These are phyloP conservation scores for Pleurotus tuber-regium DNA, from an alignment of 768 basidiomycete species.

Conservation along the genomic window DNA sequence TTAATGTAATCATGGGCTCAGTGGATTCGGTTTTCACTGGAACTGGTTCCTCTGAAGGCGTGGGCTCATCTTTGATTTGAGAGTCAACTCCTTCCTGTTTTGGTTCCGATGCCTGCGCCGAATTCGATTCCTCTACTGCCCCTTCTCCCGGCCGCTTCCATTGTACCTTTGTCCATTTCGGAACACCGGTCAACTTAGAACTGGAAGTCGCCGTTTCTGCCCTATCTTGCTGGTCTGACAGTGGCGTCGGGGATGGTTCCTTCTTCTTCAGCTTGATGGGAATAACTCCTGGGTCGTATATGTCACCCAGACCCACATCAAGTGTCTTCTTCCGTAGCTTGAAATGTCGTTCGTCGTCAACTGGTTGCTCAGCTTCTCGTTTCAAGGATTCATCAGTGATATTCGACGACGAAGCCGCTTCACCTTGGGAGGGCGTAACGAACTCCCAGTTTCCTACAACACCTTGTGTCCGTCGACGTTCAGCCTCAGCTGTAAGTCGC, in stretches of 20 bases:
- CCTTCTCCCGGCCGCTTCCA: conserved; percentile 27
- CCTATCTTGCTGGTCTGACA: conserved; percentile 11
- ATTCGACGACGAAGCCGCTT: conserved; percentile 19
- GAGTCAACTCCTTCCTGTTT: conserved; percentile 24
- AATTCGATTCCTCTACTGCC: conserved; percentile 19
- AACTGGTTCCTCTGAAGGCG: neutral
- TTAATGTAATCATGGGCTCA: neutral
- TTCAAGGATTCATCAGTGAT: conserved; percentile 26
- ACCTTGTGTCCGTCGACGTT: conserved; percentile 61
- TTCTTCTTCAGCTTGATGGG: conserved; percentile 59
- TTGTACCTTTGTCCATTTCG: conserved; percentile 34
- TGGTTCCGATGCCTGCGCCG: conserved; percentile 17
- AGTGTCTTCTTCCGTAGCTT: conserved; percentile 67
- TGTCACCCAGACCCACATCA: conserved; percentile 63
- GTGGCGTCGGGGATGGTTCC: conserved; percentile 14
- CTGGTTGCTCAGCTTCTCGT: conserved; percentile 35
- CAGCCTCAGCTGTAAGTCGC: conserved; percentile 54
- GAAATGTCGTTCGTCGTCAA: conserved; percentile 48
- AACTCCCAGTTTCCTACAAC: conserved; percentile 78
- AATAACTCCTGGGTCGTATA: conserved; percentile 78
- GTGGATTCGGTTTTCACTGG: neutral
- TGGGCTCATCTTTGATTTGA: no score
- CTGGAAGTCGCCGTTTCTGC: neutral
- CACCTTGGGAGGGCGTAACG: conserved; percentile 33
- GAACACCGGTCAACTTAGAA: conserved; percentile 16